phyloP scores from a whole-genome alignment of 306 rosid genomes.

The cucumber (Cucumis sativus) region Cucumber_9930_V3 NC_026655.2:15608001-15608500 shows the following conservation, averaged over 20 bases:
- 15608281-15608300: neutral
- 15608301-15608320: neutral
- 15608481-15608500: constrained; percentile 88
- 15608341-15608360: neutral
- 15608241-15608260: neutral
- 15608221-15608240: neutral
- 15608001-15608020: no score
- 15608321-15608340: neutral
- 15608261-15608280: neutral
- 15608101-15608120: neutral
- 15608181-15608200: neutral
- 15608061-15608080: neutral
- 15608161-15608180: neutral
- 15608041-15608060: neutral
- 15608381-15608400: neutral
- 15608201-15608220: neutral
- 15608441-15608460: constrained; percentile 23
- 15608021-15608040: no score
- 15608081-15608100: neutral
- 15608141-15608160: neutral
- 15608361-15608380: neutral
- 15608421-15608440: constrained; percentile 4
- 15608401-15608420: neutral
- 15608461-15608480: constrained; percentile 20
- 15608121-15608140: neutral